These are phyloP conservation scores for Penicillium sp. DNA, from an alignment of 2,329 filamentous ascomycete species.

Conservation along the genomic window DNA sequence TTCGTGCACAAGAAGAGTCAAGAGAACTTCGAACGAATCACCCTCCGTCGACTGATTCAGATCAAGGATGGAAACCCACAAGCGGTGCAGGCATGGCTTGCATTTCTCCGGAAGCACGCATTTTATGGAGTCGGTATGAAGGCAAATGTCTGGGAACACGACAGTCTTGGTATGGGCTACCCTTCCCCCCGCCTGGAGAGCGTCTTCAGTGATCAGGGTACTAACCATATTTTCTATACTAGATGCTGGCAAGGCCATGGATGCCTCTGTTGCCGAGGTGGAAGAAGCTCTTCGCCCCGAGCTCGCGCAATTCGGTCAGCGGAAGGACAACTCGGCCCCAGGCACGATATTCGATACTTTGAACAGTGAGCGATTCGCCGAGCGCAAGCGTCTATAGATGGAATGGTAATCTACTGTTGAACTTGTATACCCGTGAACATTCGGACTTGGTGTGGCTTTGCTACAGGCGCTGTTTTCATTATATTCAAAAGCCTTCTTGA, in stretches of 20 bases:
- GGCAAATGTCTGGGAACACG: slow-evolving; percentile 92
- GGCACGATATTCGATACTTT: slow-evolving; percentile 37
- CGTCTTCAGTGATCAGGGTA: background rate
- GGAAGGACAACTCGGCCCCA: slow-evolving; percentile 30
- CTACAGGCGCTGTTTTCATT: slow-evolving; percentile 10
- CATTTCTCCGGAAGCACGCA: slow-evolving; percentile 86
- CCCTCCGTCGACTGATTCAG: slow-evolving; percentile 80
- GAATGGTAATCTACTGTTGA: slow-evolving; percentile 1
- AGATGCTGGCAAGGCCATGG: slow-evolving; percentile 46
- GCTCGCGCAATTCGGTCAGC: slow-evolving; percentile 44
- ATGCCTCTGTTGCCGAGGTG: slow-evolving; percentile 37
- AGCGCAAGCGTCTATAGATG: slow-evolving; percentile 32
- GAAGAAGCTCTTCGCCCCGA: slow-evolving; percentile 43
- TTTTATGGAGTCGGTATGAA: slow-evolving; percentile 99
- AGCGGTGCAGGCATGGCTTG: slow-evolving; percentile 86
- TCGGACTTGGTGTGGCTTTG: slow-evolving; percentile 2
- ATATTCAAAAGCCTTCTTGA: slow-evolving; percentile 9
- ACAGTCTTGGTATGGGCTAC: slow-evolving; percentile 62
- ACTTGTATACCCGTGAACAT: slow-evolving; percentile 13
- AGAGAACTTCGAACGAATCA: slow-evolving; percentile 95
- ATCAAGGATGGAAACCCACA: slow-evolving; percentile 90
- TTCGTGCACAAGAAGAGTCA: slow-evolving; percentile 98
- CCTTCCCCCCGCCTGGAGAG: background rate
- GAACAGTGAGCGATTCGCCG: slow-evolving; percentile 38
- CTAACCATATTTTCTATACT: slow-evolving; percentile 15